Conservation (phyloP, 2,329 filamentous ascomycete genomes). For the Orbilia ellipsospora region DNA sequence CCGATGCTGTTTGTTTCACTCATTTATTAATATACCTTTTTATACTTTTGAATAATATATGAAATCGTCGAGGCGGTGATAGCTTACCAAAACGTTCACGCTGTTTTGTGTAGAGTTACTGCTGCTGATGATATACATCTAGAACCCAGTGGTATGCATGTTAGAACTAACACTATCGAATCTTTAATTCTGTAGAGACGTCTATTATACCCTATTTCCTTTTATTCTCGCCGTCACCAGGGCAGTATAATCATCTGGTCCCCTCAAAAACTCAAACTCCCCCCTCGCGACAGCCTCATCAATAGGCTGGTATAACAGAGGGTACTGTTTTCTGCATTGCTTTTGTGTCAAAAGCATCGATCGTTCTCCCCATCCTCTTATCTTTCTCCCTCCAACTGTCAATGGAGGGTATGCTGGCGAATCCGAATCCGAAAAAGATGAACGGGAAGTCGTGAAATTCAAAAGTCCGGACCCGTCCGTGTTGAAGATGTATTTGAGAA, state of each 20-base stretch:
- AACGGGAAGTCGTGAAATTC: not conserved
- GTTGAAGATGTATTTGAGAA: slow-evolving; percentile 40
- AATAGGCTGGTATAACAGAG: slow-evolving; percentile 36
- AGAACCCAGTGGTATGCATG: not conserved
- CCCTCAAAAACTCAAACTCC: slow-evolving; percentile 43
- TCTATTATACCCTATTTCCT: slow-evolving; percentile 28
- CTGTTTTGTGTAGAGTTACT: slow-evolving; percentile 46
- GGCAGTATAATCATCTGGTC: slow-evolving; percentile 44
- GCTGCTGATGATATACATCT: slow-evolving; percentile 42
- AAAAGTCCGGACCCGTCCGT: slow-evolving; percentile 9
- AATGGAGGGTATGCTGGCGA: slow-evolving; percentile 5
- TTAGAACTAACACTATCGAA: not conserved
- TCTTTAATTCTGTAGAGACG: not conserved
- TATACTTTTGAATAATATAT: not conserved
- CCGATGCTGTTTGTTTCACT: slow-evolving; percentile 23
- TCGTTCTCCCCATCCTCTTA: slow-evolving; percentile 29
- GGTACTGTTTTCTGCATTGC: slow-evolving; percentile 49
- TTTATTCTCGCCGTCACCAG: slow-evolving; percentile 47
- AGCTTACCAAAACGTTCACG: slow-evolving; percentile 41
- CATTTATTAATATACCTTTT: not conserved
- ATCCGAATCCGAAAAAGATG: slow-evolving; percentile 4
- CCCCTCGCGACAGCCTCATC: slow-evolving; percentile 43
- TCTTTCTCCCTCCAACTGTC: slow-evolving; percentile 5
- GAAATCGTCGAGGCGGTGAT: no score
- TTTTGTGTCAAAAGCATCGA: slow-evolving; percentile 37